Evolutionary conservation across 2,329 filamentous ascomycete genomes (phyloP).

Genomic region (Hypoxylon sp.): DNA sequence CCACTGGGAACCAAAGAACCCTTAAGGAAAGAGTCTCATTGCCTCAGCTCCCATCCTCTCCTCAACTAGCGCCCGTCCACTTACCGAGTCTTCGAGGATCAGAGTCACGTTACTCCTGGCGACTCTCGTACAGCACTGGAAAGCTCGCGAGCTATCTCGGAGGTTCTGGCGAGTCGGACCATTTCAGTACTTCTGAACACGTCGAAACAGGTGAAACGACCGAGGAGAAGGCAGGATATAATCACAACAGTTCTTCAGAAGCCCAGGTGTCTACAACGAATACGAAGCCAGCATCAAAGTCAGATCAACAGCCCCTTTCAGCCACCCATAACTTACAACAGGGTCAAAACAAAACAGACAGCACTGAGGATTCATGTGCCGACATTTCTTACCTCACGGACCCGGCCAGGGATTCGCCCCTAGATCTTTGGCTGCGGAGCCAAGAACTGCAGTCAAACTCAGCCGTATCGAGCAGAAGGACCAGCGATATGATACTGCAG

Average conservation of each 20-base stretch:
- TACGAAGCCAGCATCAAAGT: not conserved
- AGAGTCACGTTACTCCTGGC: constrained; percentile 42
- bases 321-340: not conserved
- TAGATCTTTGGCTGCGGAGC: constrained; percentile 44
- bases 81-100: constrained; percentile 35
- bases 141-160: constrained; percentile 39
- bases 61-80: constrained; percentile 36
- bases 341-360: not conserved
- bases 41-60: constrained; percentile 35
- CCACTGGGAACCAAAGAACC: constrained; percentile 5
- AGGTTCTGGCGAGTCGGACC: constrained; percentile 20
- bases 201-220: constrained; percentile 6
- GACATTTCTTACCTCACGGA: constrained; percentile 24
- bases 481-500: constrained; percentile 28
- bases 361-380: constrained; percentile 7
- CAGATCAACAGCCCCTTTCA: not conserved
- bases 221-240: not conserved
- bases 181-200: constrained; percentile 16
- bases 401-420: constrained; percentile 37
- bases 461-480: constrained; percentile 31
- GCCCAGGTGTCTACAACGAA: not conserved
- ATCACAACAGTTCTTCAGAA: not conserved
- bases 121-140: constrained; percentile 40
- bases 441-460: constrained; percentile 39
- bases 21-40: constrained; percentile 28